Percentiles rank a stretch among this genome's conserved stretches.
These are phyloP conservation scores for Gillenia trifoliata DNA, from an alignment of 306 rosid genomes.

Conservation along the genomic window DNA sequence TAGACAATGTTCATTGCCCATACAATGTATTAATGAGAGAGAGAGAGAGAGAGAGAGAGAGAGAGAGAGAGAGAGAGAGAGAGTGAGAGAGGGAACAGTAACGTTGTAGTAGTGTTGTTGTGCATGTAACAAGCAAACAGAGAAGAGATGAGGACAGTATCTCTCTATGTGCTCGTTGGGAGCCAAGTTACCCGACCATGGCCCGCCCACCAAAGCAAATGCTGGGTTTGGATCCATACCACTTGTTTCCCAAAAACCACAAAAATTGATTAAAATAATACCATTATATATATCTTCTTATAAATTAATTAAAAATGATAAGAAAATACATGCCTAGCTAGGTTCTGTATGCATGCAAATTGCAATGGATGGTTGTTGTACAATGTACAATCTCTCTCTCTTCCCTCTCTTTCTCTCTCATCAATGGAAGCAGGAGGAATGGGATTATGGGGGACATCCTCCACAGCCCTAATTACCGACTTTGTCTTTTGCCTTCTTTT, in stretches of 20 bases:
- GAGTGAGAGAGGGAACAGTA: background rate
- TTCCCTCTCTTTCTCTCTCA: slow-evolving; percentile 5
- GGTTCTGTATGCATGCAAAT: background rate
- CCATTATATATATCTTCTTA: too few species aligned
- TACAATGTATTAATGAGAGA: background rate
- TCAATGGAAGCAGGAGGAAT: slow-evolving; percentile 17
- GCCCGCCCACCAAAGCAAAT: slow-evolving; percentile 69
- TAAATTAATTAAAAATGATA: too few species aligned
- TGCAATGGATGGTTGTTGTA: background rate
- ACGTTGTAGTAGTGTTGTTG: background rate
- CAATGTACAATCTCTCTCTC: slow-evolving; percentile 12
- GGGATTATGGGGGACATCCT: slow-evolving; percentile 38
- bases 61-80: slow-evolving; percentile 1
- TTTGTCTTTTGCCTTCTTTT: slow-evolving; percentile 27
- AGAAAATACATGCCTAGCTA: background rate
- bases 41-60: background rate
- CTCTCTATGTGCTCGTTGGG: slow-evolving; percentile 19
- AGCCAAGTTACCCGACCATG: slow-evolving; percentile 50
- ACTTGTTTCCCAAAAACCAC: slow-evolving; percentile 47
- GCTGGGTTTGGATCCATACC: slow-evolving; percentile 34
- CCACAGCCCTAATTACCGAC: slow-evolving; percentile 28
- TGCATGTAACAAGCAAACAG: slow-evolving; percentile 2
- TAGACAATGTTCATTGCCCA: background rate
- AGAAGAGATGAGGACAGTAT: slow-evolving; percentile 9
- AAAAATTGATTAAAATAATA: background rate